Evolutionary conservation across 2,329 filamentous ascomycete species (phyloP).

Genomic region (Epichloe glyceriae): DNA sequence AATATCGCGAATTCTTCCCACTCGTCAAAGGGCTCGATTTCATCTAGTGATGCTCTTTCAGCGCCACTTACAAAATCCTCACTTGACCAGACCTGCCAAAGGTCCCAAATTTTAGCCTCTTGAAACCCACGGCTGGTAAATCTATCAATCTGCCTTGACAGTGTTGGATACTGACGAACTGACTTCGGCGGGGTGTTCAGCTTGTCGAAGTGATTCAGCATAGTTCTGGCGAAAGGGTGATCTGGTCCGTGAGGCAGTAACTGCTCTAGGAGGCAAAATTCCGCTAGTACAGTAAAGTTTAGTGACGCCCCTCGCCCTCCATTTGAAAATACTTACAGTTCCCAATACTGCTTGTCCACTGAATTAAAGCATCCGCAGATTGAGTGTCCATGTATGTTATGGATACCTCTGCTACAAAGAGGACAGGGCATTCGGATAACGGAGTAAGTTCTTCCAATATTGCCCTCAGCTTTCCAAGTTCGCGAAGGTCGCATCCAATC

Average conservation of each 20-base stretch:
- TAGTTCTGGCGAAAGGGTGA: conserved; percentile 77
- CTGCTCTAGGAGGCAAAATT: conserved; percentile 81
- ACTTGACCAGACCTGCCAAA: conserved; percentile 77
- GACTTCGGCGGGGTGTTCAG: conserved; percentile 67
- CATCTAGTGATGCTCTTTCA: conserved; percentile 51
- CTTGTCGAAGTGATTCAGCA: conserved; percentile 75
- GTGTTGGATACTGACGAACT: conserved; percentile 54
- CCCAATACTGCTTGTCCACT: conserved; percentile 61
- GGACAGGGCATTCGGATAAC: conserved; percentile 44
- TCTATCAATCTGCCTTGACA: conserved; percentile 52
- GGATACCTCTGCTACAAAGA: conserved; percentile 84
- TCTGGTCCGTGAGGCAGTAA: conserved; percentile 63
- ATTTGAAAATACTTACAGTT: conserved; percentile 38
- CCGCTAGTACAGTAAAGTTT: conserved; percentile 32
- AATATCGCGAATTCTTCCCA: conserved; percentile 92
- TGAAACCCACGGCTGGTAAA: conserved; percentile 60
- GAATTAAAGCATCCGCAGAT: conserved; percentile 60
- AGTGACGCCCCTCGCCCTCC: neutral
- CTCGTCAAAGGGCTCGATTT: conserved; percentile 78
- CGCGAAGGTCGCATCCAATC: conserved; percentile 67
- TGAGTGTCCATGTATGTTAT: conserved; percentile 76
- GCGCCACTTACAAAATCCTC: conserved; percentile 47
- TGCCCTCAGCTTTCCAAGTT: conserved; percentile 47
- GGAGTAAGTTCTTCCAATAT: conserved; percentile 47
- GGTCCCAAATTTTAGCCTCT: conserved; percentile 46